Conservation (phyloP, 108 stramenopile species). For the Nitzschia sp. region DNA sequence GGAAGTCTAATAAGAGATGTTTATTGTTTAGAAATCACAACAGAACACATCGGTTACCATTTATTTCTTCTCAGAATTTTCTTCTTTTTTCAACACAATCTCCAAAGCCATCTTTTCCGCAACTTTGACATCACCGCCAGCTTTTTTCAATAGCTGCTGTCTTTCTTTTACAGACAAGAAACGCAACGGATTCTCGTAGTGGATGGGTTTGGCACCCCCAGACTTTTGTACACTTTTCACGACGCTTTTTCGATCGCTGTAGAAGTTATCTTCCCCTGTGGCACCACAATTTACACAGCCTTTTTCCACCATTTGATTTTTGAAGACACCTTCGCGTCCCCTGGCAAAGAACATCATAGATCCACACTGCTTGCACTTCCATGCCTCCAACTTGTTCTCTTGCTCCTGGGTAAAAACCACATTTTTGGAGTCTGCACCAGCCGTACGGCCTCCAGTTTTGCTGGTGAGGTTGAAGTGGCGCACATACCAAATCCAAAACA, state of each 20-base stretch:
- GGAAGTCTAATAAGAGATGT: no score
- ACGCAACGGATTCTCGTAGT: slow-evolving; percentile 80
- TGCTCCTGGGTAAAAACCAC: slow-evolving; percentile 68
- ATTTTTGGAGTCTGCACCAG: no score
- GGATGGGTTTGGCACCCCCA: no score
- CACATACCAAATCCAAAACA: no score
- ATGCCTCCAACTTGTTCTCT: slow-evolving; percentile 82
- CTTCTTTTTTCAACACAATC: no score
- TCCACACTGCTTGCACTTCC: slow-evolving; percentile 77
- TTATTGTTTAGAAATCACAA: no score
- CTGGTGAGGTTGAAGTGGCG: no score
- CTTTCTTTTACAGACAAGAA: slow-evolving; percentile 78
- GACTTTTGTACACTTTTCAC: slow-evolving; percentile 67
- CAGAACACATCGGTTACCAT: no score
- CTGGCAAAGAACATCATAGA: slow-evolving; percentile 84
- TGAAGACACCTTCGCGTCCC: slow-evolving; percentile 28
- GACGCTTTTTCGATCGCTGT: slow-evolving; percentile 72
- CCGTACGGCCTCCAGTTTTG: no score
- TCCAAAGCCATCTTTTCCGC: no score
- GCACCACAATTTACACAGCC: slow-evolving; percentile 83
- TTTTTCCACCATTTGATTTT: slow-evolving; percentile 39
- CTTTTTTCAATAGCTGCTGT: slow-evolving; percentile 63
- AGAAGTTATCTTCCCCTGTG: slow-evolving; percentile 79
- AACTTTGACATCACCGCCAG: slow-evolving; percentile 67
- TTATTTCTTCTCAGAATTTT: no score